Evolutionary conservation across 2,329 filamentous ascomycete genomes (phyloP).

Genomic region (Penicillium paneum): DNA sequence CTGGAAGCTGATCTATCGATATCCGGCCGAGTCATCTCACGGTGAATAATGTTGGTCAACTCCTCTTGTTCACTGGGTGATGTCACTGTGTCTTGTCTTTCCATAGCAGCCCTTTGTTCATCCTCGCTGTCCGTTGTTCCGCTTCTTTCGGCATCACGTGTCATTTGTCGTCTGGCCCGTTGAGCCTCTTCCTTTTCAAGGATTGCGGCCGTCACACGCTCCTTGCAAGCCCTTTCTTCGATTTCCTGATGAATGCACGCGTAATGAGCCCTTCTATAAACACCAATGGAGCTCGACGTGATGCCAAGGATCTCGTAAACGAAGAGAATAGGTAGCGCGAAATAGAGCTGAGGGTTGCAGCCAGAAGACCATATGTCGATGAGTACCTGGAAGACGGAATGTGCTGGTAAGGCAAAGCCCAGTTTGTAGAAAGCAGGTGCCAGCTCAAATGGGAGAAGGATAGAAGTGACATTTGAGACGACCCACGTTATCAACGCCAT

Average conservation of each 20-base stretch:
- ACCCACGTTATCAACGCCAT: slow-evolving; percentile 48
- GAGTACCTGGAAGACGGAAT: slow-evolving; percentile 42
- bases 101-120: background rate
- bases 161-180: background rate
- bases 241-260: slow-evolving; percentile 16
- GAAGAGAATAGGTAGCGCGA: slow-evolving; percentile 45
- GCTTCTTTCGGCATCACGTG: background rate
- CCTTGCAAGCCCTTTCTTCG: slow-evolving; percentile 14
- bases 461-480: slow-evolving; percentile 43
- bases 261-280: slow-evolving; percentile 22
- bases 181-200: slow-evolving; percentile 1
- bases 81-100: slow-evolving; percentile 1
- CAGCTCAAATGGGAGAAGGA: slow-evolving; percentile 45
- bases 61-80: slow-evolving; percentile 2
- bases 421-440: slow-evolving; percentile 43
- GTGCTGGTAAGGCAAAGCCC: slow-evolving; percentile 42
- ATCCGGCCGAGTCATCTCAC: slow-evolving; percentile 12
- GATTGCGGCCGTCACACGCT: slow-evolving; percentile 11
- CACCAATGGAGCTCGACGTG: slow-evolving; percentile 14
- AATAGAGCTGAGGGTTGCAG: slow-evolving; percentile 41
- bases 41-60: slow-evolving; percentile 9
- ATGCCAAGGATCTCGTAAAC: slow-evolving; percentile 35
- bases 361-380: slow-evolving; percentile 46
- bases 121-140: background rate
- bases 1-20: background rate